Evolutionary conservation across 768 basidiomycete species (phyloP).

Genomic region (Suillus variegatus): DNA sequence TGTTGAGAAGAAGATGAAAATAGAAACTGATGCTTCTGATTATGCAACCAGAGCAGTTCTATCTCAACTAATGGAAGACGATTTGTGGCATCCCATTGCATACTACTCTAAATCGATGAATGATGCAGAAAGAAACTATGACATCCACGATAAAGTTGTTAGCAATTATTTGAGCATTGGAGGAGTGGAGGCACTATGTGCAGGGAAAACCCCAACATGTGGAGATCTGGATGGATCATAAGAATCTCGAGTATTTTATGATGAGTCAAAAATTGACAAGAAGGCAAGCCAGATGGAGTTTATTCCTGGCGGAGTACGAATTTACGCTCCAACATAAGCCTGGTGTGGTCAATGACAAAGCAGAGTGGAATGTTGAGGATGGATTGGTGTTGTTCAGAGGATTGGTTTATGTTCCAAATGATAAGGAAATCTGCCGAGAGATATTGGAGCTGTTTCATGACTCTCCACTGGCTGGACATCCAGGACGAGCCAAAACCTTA

Average conservation of each 20-base stretch:
- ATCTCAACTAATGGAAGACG: background rate
- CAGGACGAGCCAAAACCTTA: too few relatives aligned
- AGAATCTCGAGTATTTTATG: conserved; percentile 40
- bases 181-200: background rate
- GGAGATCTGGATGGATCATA: conserved; percentile 28
- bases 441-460: too few relatives aligned
- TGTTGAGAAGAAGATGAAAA: background rate
- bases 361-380: background rate
- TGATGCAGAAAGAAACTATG: conserved; percentile 41
- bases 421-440: too few relatives aligned
- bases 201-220: background rate
- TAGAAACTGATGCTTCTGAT: conserved; percentile 4
- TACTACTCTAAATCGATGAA: conserved; percentile 31
- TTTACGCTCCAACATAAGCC: background rate
- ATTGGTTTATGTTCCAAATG: too few relatives aligned
- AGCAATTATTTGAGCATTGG: background rate
- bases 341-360: background rate
- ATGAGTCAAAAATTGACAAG: conserved; percentile 24
- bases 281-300: background rate
- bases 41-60: background rate
- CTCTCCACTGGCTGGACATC: too few relatives aligned
- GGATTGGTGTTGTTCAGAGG: too few relatives aligned
- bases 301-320: background rate
- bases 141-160: conserved; percentile 33
- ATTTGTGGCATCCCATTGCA: conserved; percentile 30